A percentile compares a stretch with the other conserved stretches of the same genome.
These are phyloP conservation scores for Taxillus chinensis DNA, from an alignment of 164 flowering plant genomes.

Conservation along the genomic window DNA sequence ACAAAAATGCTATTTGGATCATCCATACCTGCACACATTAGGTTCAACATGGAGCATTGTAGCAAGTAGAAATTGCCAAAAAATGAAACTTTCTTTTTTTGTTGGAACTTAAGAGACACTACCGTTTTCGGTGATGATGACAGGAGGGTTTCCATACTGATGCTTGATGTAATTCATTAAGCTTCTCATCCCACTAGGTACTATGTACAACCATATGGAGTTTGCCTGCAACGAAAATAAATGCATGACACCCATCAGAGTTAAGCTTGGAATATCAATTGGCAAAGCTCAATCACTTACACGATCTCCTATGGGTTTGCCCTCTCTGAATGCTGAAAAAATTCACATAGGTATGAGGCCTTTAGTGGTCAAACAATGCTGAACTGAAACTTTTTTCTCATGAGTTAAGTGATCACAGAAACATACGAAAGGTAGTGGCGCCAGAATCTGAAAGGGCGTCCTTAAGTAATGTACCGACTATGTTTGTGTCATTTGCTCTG, in stretches of 20 bases:
- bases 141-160: constrained; percentile 72
- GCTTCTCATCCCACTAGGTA: constrained; percentile 74
- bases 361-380: not conserved
- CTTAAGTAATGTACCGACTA: constrained; percentile 38
- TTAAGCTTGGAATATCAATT: too few relatives aligned
- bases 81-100: too few relatives aligned
- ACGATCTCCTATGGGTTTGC: constrained; percentile 57
- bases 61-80: too few relatives aligned
- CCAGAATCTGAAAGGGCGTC: constrained; percentile 75
- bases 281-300: constrained; percentile 18
- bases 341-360: not conserved
- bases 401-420: too few relatives aligned
- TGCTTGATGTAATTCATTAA: constrained; percentile 78
- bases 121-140: constrained; percentile 90
- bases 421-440: constrained; percentile 68
- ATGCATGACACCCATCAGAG: too few relatives aligned
- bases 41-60: too few relatives aligned
- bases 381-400: not conserved
- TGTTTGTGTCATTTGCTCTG: constrained; percentile 21
- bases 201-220: constrained; percentile 85
- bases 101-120: not conserved
- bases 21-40: constrained; percentile 68
- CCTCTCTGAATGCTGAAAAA: constrained; percentile 48
- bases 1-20: constrained; percentile 54
- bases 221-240: constrained; percentile 45